Percentiles rank a stretch among this genome's conserved stretches.
Evolutionary conservation across 352 stramenopile genomes (phyloP).

Genomic region (Phytophthora ramorum): DNA sequence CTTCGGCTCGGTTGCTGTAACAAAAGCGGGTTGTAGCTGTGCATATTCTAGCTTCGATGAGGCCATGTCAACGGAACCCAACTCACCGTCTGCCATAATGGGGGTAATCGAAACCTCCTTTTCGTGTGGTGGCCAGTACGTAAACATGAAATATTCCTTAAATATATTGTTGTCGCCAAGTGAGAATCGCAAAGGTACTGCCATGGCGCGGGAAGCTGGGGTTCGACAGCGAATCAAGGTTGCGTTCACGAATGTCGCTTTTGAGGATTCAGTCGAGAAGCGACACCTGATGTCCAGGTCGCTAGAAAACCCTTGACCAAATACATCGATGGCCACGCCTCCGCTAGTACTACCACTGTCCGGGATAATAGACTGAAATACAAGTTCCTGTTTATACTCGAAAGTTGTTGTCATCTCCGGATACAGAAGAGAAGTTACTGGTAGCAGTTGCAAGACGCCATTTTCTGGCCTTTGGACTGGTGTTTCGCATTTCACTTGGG

Average conservation of each 20-base stretch:
- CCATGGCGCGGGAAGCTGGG: slow-evolving; percentile 31
- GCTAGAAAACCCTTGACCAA: slow-evolving; percentile 45
- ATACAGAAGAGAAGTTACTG: slow-evolving; percentile 28
- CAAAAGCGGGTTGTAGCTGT: not conserved
- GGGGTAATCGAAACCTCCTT: slow-evolving; percentile 1
- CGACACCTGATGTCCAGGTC: slow-evolving; percentile 35
- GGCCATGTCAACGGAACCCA: not conserved
- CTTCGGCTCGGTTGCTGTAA: not conserved
- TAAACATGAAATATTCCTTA: slow-evolving; percentile 28
- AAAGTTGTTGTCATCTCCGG: slow-evolving; percentile 24
- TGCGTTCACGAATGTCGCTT: slow-evolving; percentile 41
- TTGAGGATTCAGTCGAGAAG: slow-evolving; percentile 19
- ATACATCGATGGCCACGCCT: slow-evolving; percentile 34
- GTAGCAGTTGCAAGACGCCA: slow-evolving; percentile 37
- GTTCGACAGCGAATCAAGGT: slow-evolving; percentile 48
- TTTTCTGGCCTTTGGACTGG: slow-evolving; percentile 13
- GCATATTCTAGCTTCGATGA: not conserved
- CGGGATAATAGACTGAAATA: slow-evolving; percentile 37
- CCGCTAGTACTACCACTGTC: slow-evolving; percentile 22
- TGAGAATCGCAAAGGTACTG: slow-evolving; percentile 36
- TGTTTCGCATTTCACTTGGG: slow-evolving; percentile 32
- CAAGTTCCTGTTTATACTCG: slow-evolving; percentile 32
- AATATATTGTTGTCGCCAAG: slow-evolving; percentile 33
- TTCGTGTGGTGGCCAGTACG: slow-evolving; percentile 20
- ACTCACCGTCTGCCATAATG: not conserved